phyloP scores from a whole-genome alignment of 495 filamentous ascomycete genomes.

The Hypoxylon trugodes region DNA sequence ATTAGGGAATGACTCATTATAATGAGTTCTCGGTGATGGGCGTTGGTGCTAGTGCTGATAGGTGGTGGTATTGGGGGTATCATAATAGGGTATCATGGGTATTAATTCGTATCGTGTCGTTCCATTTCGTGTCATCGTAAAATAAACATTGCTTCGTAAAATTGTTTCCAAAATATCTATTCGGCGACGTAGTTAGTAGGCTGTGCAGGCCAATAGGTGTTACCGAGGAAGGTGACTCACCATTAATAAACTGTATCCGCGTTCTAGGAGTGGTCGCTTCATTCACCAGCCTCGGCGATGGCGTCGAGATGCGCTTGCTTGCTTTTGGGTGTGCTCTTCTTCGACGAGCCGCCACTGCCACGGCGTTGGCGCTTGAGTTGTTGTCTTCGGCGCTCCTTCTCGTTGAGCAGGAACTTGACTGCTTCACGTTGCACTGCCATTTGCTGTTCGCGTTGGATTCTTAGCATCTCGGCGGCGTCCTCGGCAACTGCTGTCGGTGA shows the following conservation, averaged over 20 bases:
- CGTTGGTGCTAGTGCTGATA: background rate
- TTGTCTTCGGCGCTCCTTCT: slow-evolving; percentile 57
- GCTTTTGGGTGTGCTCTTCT: slow-evolving; percentile 54
- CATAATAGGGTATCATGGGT: slow-evolving; percentile 32
- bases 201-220: too few relatives aligned
- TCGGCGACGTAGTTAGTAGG: too few relatives aligned
- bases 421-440: slow-evolving; percentile 57
- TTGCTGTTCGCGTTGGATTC: slow-evolving; percentile 55
- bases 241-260: slow-evolving; percentile 35
- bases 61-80: slow-evolving; percentile 27
- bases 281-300: slow-evolving; percentile 55
- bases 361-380: slow-evolving; percentile 44
- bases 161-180: too few relatives aligned
- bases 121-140: too few relatives aligned
- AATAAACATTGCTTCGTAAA: too few relatives aligned
- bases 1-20: too few relatives aligned
- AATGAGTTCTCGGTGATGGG: too few relatives aligned
- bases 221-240: slow-evolving; percentile 25
- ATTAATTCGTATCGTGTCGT: slow-evolving; percentile 19
- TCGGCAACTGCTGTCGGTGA: slow-evolving; percentile 38
- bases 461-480: slow-evolving; percentile 52
- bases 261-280: slow-evolving; percentile 10
- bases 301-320: slow-evolving; percentile 58
- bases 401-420: slow-evolving; percentile 50
- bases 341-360: slow-evolving; percentile 45